Evolutionary conservation across 2,329 filamentous ascomycete species (phyloP).

Genomic region (Cryphonectria japonica): DNA sequence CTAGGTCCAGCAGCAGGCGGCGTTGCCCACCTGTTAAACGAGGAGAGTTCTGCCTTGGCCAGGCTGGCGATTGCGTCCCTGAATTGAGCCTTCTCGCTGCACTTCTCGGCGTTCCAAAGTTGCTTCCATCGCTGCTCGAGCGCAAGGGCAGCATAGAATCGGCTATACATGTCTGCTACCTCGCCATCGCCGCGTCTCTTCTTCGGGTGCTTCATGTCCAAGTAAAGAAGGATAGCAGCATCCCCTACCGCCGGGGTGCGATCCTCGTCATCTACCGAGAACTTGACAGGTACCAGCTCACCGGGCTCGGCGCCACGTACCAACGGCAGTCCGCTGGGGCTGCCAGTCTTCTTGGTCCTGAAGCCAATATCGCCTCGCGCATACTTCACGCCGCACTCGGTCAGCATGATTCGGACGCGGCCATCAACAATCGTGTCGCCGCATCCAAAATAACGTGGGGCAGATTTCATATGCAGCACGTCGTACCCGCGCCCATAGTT

Average conservation of each 20-base stretch:
- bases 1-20: slow-evolving; percentile 7
- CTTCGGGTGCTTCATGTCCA: slow-evolving; percentile 58
- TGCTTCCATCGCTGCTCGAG: slow-evolving; percentile 44
- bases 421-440: slow-evolving; percentile 52
- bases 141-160: slow-evolving; percentile 47
- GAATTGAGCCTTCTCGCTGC: background rate
- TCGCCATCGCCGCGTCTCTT: slow-evolving; percentile 34
- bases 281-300: slow-evolving; percentile 47
- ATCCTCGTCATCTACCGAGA: slow-evolving; percentile 57
- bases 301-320: slow-evolving; percentile 27
- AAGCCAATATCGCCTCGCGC: slow-evolving; percentile 46
- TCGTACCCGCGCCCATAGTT: slow-evolving; percentile 84
- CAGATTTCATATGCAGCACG: slow-evolving; percentile 68
- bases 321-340: slow-evolving; percentile 19
- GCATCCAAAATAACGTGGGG: slow-evolving; percentile 56
- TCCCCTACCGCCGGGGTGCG: slow-evolving; percentile 55
- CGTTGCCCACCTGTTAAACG: background rate
- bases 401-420: slow-evolving; percentile 55
- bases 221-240: slow-evolving; percentile 60
- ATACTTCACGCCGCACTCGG: slow-evolving; percentile 51
- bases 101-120: background rate
- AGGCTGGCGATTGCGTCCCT: background rate
- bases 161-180: slow-evolving; percentile 43
- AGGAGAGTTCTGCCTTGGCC: slow-evolving; percentile 8
- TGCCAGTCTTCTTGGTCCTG: slow-evolving; percentile 27